Base-by-base conservation (phyloP, 768 basidiomycete genomes). In the Trametopsis cervina region DNA sequence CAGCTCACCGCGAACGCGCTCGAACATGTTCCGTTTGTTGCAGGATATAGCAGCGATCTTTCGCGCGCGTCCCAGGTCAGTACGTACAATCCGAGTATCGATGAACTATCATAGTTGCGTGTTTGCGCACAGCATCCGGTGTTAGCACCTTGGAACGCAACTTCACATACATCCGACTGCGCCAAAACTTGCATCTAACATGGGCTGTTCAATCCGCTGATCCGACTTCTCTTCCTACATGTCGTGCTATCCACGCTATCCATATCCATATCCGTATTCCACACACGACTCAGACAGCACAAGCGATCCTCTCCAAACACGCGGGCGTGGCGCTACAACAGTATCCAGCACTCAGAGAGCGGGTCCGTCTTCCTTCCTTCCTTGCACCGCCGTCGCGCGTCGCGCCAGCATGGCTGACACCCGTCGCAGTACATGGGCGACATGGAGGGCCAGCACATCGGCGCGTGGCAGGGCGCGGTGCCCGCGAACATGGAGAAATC, bases 261-360 rank as follows among this genome's bases (percentile, higher is more conserved):
- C 36, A 37, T 12, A 7, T 45, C 25, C 29, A 18, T 21, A 38
- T n/a, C 38, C 17, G 35, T 49, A 26, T n/a, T n/a, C n/a, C n/a
- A n/a, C n/a, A n/a, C n/a, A n/a, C n/a, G n/a, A n/a, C n/a, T n/a
- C 49, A 86, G 87, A 90, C 88, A 1, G 82, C 83, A 15, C 73
- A 81, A 57, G 65, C 65, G 27, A 85, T 89, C 56, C 60, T 86
- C 20, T 61, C 53, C 46, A 67, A 75, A 54, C 83, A 87, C 54
- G 68, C 75, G 1, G 62, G 64, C 20, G 62, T 79, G 22, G 53
- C 55, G 21, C 60, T 84, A 42, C 62, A 71, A 46, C 65, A 61
- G 47, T 68, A 73, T 25, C 61, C 60, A 49, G 76, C 69, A 44
- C 64, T 89, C 24, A 67, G 88, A 39, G 88, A 89, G 64, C 67